A percentile compares a stretch with the other conserved stretches of the same genome.
Conservation (phyloP, 2,329 filamentous ascomycete genomes). For the Penicillium sp. region DNA sequence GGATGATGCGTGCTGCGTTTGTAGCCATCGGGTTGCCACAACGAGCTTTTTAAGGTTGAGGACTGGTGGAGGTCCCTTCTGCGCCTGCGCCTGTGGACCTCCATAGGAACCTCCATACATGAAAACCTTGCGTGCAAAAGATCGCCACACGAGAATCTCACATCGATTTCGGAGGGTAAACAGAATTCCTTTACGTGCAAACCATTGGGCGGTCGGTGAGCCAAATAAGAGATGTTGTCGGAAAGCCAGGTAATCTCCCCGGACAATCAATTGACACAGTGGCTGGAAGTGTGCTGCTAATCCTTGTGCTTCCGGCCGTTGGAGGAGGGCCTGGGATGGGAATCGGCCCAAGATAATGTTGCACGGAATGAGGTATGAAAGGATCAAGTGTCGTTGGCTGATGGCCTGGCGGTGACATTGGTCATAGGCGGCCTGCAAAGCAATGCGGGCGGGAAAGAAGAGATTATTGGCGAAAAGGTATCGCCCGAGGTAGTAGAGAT, state of each 20-base stretch:
- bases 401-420: conserved; percentile 62
- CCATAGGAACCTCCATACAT: conserved; percentile 73
- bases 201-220: conserved; percentile 63
- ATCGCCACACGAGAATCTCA: conserved; percentile 80
- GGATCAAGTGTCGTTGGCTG: conserved; percentile 73
- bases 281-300: conserved; percentile 68
- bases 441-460: conserved; percentile 72
- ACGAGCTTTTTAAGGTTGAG: conserved; percentile 70
- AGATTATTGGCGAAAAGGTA: conserved; percentile 85
- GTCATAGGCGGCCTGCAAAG: conserved; percentile 74
- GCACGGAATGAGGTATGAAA: conserved; percentile 77
- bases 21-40: conserved; percentile 61
- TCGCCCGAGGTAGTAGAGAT: conserved; percentile 89
- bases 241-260: conserved; percentile 72
- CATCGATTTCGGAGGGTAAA: conserved; percentile 73
- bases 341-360: conserved; percentile 85
- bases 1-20: conserved; percentile 39
- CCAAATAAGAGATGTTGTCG: conserved; percentile 62
- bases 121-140: conserved; percentile 74
- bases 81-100: conserved; percentile 36
- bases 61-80: conserved; percentile 63
- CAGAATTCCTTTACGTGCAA: conserved; percentile 71
- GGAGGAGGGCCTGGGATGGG: conserved; percentile 65
- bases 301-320: conserved; percentile 66
- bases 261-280: conserved; percentile 68